Evolutionary conservation across 1,284 basidiomycete species (phyloP).

Genomic region (Caloboletus firmus): DNA sequence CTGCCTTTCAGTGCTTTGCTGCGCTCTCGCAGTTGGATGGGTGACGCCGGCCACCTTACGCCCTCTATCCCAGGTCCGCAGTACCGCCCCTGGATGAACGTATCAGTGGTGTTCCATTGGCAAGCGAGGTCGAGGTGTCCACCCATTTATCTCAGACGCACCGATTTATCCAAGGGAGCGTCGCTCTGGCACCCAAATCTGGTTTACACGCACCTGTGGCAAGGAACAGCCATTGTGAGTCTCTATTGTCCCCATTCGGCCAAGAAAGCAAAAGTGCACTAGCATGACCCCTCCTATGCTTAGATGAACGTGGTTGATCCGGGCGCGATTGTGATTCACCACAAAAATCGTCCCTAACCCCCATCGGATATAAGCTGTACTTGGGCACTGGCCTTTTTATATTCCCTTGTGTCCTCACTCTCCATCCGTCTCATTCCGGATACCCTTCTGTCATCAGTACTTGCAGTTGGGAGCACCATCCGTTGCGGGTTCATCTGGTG

Average conservation of each 20-base stretch:
- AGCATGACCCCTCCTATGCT: slow-evolving; percentile 10
- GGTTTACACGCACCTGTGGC: neutral
- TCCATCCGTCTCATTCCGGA: neutral
- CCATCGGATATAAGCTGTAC: slow-evolving; percentile 15
- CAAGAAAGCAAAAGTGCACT: slow-evolving; percentile 12
- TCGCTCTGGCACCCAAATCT: slow-evolving; percentile 2
- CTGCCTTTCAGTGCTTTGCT: neutral
- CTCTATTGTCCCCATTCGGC: slow-evolving; percentile 11
- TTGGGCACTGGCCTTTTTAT: neutral
- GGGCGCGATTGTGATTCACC: slow-evolving; percentile 11
- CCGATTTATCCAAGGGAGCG: neutral
- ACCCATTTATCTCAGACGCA: neutral
- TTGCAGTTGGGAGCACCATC: neutral
- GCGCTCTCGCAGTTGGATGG: neutral
- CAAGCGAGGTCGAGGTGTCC: no score
- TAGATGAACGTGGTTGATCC: slow-evolving; percentile 1
- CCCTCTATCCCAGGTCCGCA: no score
- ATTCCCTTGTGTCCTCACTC: neutral
- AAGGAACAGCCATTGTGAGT: neutral
- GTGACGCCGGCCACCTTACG: neutral
- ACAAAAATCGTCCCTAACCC: neutral
- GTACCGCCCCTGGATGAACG: no score
- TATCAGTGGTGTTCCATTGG: no score
- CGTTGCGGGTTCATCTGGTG: slow-evolving; percentile 1
- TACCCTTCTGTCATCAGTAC: neutral